Evolutionary conservation across 192 early-diverging fungal species (phyloP), one percentile per base, ranked within the genome.

Genomic region (Chytriomyces sp.): DNA sequence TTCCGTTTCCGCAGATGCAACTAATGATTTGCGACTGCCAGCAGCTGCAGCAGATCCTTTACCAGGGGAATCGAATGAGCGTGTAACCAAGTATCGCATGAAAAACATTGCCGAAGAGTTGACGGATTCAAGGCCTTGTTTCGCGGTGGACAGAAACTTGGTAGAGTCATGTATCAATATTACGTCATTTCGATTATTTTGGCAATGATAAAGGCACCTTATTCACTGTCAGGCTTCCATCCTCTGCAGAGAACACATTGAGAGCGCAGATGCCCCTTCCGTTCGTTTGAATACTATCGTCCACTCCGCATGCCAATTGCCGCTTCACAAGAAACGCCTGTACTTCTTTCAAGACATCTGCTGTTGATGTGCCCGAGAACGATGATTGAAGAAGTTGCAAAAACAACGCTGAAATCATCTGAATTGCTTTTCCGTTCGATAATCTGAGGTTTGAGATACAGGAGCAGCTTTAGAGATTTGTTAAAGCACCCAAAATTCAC

Each of bases 381-480:
- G 87, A 87, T 44, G 81, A 81, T 63, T 92, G 93, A 13, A 95
- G 78, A 45, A 95, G 75, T 83, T 92, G 89, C 48, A 96, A 81
- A 65, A 95, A 64, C 13, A 96, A 82, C 0, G 93, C 91, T 1
- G 87, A 86, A 1, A 91, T 84, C 76, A 93, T 88, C 82, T 92
- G 92, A 16, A 95, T 89, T 0, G 89, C 82, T 76, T 84, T 87
- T 46, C 89, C 92, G 60, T 90, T 87, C 18, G 86, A 69, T 16
- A 91, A 79, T 49, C 74, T 82, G 59, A 50, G 83, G 24, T 57
- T 13, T 59, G 45, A n/a, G n/a, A 10, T 3, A 35, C 35, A 4
- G 35, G 35, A 35, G 35, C 35, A 35, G 35, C 35, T 35, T 35
- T 35, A 2, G 35, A 35, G 35, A 35, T 35, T 35, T 35, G 35